Evolutionary conservation across 306 rosid species (phyloP).

Genomic region (Cajanus cajan): DNA sequence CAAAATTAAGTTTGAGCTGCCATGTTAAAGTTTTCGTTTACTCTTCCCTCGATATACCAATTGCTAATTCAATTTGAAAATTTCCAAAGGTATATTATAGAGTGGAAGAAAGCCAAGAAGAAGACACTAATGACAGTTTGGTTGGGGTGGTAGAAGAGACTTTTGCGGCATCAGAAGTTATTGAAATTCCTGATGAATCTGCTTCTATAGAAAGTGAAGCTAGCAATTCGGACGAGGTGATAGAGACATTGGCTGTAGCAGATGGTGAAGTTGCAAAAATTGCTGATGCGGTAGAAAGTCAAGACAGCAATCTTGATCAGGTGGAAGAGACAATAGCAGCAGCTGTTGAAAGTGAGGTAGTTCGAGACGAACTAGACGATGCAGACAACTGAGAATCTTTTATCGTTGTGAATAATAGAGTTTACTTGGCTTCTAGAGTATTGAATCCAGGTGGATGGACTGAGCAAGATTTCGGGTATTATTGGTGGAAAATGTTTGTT

Average conservation of each 20-base stretch:
- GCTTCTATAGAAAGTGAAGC: slow-evolving; percentile 6
- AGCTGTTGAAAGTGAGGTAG: neutral
- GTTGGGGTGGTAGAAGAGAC: slow-evolving; percentile 28
- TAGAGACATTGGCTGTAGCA: slow-evolving; percentile 1
- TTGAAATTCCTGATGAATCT: slow-evolving; percentile 2
- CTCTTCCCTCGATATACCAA: neutral
- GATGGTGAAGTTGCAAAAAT: neutral
- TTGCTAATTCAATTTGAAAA: slow-evolving; percentile 27
- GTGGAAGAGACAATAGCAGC: too few relatives aligned
- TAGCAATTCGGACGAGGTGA: neutral
- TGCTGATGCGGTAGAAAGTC: neutral
- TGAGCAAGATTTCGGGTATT: neutral
- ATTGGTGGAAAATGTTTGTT: neutral
- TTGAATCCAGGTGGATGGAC: neutral
- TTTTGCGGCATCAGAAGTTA: slow-evolving; percentile 6
- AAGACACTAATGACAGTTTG: slow-evolving; percentile 8
- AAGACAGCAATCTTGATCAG: neutral
- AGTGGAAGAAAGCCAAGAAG: slow-evolving; percentile 58
- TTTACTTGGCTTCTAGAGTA: neutral
- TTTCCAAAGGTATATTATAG: slow-evolving; percentile 59
- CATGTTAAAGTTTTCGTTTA: neutral
- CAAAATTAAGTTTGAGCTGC: slow-evolving; percentile 11
- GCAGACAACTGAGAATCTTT: slow-evolving; percentile 16
- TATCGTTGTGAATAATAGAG: neutral
- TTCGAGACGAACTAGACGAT: slow-evolving; percentile 17